These are phyloP conservation scores for Hyaloscypha bicolor DNA, from an alignment of 495 filamentous ascomycete species.

Conservation along the genomic window DNA sequence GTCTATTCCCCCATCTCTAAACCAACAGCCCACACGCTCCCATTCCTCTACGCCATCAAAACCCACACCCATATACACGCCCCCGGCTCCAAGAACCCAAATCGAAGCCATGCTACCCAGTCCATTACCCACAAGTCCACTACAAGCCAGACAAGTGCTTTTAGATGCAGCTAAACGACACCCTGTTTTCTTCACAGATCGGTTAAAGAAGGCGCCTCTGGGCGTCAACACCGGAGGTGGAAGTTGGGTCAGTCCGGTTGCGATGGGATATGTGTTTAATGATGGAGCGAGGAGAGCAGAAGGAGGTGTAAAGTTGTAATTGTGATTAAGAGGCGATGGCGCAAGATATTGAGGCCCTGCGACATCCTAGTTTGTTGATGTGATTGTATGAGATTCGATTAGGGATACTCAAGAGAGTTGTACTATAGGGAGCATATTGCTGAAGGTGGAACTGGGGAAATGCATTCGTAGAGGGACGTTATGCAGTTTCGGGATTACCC, in stretches of 20 bases:
- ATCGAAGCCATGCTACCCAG: conserved; percentile 31
- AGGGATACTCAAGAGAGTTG: neutral
- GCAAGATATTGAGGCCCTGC: neutral
- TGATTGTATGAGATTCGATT: neutral
- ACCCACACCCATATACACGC: neutral
- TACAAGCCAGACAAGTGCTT: neutral
- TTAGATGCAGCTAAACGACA: conserved; percentile 49
- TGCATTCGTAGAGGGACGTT: neutral
- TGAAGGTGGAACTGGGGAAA: neutral
- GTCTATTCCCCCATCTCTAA: conserved; percentile 10
- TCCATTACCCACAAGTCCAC: neutral
- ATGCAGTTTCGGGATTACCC: neutral
- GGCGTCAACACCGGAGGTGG: conserved; percentile 29
- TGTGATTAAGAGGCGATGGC: neutral
- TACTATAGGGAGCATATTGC: neutral
- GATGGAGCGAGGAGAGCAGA: conserved; percentile 37
- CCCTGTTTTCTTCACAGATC: conserved; percentile 62
- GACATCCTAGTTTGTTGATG: neutral
- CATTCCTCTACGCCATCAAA: neutral
- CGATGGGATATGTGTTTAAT: conserved; percentile 55
- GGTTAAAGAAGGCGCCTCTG: conserved; percentile 45
- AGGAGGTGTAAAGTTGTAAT: conserved; percentile 44
- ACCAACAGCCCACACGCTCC: conserved; percentile 15
- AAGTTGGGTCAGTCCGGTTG: conserved; percentile 45
- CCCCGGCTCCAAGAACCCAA: conserved; percentile 24